Conservation (phyloP, 768 basidiomycete species). For the Tephrocybe rancida region DNA sequence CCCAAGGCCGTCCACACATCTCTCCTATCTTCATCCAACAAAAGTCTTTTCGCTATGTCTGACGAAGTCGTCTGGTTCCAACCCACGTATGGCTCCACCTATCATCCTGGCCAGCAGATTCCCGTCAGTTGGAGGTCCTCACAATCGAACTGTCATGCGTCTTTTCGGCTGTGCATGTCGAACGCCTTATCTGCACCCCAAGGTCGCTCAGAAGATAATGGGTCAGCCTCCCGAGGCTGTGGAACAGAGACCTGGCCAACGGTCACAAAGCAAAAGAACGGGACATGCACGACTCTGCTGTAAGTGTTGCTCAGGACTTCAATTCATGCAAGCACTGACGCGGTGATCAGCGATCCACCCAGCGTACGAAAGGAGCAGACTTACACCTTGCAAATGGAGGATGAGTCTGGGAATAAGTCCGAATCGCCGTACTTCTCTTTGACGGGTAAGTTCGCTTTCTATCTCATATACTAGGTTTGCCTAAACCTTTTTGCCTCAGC, state of each 20-base stretch:
- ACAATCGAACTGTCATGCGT: slow-evolving; percentile 11
- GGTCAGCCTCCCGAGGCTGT: slow-evolving; percentile 14
- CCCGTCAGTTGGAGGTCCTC: slow-evolving; percentile 20
- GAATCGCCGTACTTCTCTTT: slow-evolving; percentile 29
- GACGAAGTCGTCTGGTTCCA: slow-evolving; percentile 13
- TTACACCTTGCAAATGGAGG: slow-evolving; percentile 18
- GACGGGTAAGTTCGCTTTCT: slow-evolving; percentile 20
- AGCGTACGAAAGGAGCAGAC: slow-evolving; percentile 1
- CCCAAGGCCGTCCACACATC: background rate
- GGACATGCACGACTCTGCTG: slow-evolving; percentile 25
- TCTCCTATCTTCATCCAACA: background rate
- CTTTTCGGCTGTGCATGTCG: slow-evolving; percentile 21
- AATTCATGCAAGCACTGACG: background rate
- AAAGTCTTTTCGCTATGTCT: background rate
- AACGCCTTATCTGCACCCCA: background rate
- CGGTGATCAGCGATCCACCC: slow-evolving; percentile 9
- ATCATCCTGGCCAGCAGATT: slow-evolving; percentile 18
- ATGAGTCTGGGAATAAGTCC: slow-evolving; percentile 23
- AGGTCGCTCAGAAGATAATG: slow-evolving; percentile 1
- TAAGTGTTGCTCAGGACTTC: slow-evolving; percentile 12
- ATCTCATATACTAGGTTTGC: background rate
- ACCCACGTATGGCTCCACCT: slow-evolving; percentile 11
- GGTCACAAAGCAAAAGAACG: slow-evolving; percentile 18
- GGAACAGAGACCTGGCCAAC: slow-evolving; percentile 23
- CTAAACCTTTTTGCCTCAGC: slow-evolving; percentile 1